Base-by-base conservation (phyloP, 345 rosid species). In the Citrus reticulata region DNA sequence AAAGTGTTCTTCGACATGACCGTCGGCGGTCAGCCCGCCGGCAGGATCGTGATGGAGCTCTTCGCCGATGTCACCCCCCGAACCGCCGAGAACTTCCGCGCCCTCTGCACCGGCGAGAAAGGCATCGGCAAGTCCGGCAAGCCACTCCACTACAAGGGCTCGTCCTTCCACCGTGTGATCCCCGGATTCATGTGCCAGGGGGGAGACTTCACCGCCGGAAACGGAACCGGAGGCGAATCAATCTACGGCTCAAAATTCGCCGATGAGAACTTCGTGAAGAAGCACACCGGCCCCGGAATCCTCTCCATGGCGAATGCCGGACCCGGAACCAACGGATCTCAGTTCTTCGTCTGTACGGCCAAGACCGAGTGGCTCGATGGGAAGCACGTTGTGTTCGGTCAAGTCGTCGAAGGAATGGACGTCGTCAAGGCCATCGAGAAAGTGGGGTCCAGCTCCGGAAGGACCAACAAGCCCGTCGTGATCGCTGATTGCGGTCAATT, bases 181-280 rank as follows among this genome's bases (percentile, higher is more conserved):
- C 94, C 95, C 0, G 82, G 85, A 0, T 94, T 94, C 88, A 91
- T 94, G 95, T 91, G 97, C 73, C 98, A 91, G 77, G 98, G 98
- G 5, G 97, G 97, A 1, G 98, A 93, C 29, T 93, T 91, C 87
- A 93, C 95, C 0, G 92, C 88, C 24, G 93, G 94, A 9, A 90
- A 94, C 73, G 98, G 97, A 3, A 91, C 92, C 7, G 95, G 96
- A 24, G 97, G 97, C 0, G 98, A 94, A 64, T 93, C 98, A 0
- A 93, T 94, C 84, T 94, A 94, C 69, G 96, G 97, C 1, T 4
- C 70, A 0, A 94, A 88, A 84, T 91, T 94, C 69, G 87, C 84
- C 1, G 97, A 94, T 29, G 98, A 94, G 91, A 85, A 92, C 81
- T 94, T 94, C 87, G 40, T 68, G 24, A 88, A 84, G 91, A 92